Percentiles rank a stretch among this genome's conserved stretches.
These are phyloP conservation scores for Dianthus caryophyllus DNA, from an alignment of 148 eudicot species.

Conservation along the genomic window DNA sequence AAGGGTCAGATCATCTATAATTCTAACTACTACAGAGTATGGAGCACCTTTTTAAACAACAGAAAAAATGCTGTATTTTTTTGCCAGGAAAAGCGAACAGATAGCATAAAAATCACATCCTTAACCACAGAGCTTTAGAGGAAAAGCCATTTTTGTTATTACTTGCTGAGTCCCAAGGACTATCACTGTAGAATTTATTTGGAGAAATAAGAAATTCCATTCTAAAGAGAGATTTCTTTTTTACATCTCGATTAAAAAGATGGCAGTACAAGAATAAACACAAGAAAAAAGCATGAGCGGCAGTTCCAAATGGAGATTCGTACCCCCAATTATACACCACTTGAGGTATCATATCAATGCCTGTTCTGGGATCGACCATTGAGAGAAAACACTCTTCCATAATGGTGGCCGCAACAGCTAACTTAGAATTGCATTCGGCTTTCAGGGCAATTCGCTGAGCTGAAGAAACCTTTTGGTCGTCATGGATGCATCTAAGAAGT, in stretches of 20 bases:
- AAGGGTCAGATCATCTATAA: not conserved
- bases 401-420: conserved; percentile 89
- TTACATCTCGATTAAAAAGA: too few species aligned
- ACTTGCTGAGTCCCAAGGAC: too few species aligned
- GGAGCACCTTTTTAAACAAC: too few species aligned
- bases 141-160: too few species aligned
- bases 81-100: not conserved
- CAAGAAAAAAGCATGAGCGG: not conserved
- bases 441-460: conserved; percentile 62
- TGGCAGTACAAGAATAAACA: not conserved
- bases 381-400: conserved; percentile 98
- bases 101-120: not conserved
- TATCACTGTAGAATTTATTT: too few species aligned
- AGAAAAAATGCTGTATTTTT: too few species aligned
- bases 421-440: conserved; percentile 92
- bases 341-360: conserved; percentile 96
- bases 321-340: conserved; percentile 93
- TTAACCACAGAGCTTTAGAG: not conserved
- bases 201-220: too few species aligned
- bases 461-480: conserved; percentile 70
- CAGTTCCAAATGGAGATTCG: conserved; percentile 24
- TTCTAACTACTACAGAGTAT: too few species aligned
- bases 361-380: conserved; percentile 94
- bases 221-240: too few species aligned
- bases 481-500: conserved; percentile 76